Percentiles rank a stretch among this genome's conserved stretches.
These are phyloP conservation scores for Skeletonema marinoi DNA, from an alignment of 108 stramenopile species.

Conservation along the genomic window DNA sequence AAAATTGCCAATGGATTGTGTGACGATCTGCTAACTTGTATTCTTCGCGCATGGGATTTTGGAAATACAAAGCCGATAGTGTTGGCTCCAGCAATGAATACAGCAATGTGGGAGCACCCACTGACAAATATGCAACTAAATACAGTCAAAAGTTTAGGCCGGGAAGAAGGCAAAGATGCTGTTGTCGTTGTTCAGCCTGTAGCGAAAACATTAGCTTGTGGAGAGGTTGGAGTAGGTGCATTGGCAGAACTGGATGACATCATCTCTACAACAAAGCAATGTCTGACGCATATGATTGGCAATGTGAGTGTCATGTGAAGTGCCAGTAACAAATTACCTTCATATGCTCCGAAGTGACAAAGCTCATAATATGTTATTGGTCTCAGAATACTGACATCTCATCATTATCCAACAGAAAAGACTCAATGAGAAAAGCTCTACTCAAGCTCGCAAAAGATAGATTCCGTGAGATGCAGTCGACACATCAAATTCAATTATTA, in stretches of 20 bases:
- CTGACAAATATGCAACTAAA: constrained; percentile 70
- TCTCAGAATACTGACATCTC: constrained; percentile 3
- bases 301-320: constrained; percentile 31
- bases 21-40: constrained; percentile 87
- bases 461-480: constrained; percentile 35
- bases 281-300: neutral
- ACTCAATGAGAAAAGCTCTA: constrained; percentile 34
- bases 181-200: constrained; percentile 64
- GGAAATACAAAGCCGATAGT: constrained; percentile 80
- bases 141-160: constrained; percentile 57
- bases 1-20: constrained; percentile 86
- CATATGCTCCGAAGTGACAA: neutral
- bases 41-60: constrained; percentile 90
- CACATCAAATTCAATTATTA: constrained; percentile 16
- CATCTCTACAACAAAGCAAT: constrained; percentile 36
- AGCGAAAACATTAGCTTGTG: constrained; percentile 85
- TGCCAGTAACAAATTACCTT: neutral
- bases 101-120: constrained; percentile 93
- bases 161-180: neutral
- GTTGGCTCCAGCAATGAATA: constrained; percentile 95
- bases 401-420: constrained; percentile 14
- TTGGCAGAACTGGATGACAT: constrained; percentile 78
- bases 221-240: constrained; percentile 86
- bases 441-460: constrained; percentile 32
- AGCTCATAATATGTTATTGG: neutral